Evolutionary conservation across 257 asterid species (phyloP), one percentile per base, ranked within the genome.

Genomic region (Capsicum baccatum): DNA sequence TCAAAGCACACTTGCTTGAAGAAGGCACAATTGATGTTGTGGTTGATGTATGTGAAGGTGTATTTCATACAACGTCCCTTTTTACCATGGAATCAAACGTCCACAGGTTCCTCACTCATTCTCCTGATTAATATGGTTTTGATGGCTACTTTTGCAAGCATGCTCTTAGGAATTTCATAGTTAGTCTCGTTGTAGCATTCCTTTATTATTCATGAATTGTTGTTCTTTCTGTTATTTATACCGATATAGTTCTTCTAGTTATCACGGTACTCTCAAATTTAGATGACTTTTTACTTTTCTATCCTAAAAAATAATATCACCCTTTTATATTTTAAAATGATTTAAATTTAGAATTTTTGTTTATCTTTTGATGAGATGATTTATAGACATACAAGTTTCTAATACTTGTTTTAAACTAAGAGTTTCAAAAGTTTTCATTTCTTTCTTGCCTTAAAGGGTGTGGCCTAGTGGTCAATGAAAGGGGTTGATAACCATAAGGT

Each of bases 61-160:
- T 95, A 85, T 94, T 95, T 80, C 98, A 95, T 83, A 92, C 94
- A 55, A 96, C 97, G 47, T 93, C 98, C 98, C 98, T 59, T 95
- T 94, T 87, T 92, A 58, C 87, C 42, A 39, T 39, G 42, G 42
- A 39, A 4, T 39, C 42, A 39, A 39, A 39, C 4, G 5, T 39
- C 42, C 42, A 39, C 42, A 39, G 42, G 42, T 95, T 82, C 60
- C 58, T 58, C 21, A 21, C 59, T 55, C 68, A 11, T 19, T 56
- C 19, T 66, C 62, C 17, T 69, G 8, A 33, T 67, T 7, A 1
- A 52, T 76, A 8, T 70, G 57, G 48, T 78, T 33, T 12, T 56
- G 52, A 16, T 0, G n/a, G 56, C 62, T 76, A 21, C 82, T 2
- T 19, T 52, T 83, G 55, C 39, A 0, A 83, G 42, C 9, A 6